Percentiles rank a stretch among this genome's conserved stretches.
These are phyloP conservation scores for Arctium lappa DNA, from an alignment of 129 eudicot species.

Conservation along the genomic window DNA sequence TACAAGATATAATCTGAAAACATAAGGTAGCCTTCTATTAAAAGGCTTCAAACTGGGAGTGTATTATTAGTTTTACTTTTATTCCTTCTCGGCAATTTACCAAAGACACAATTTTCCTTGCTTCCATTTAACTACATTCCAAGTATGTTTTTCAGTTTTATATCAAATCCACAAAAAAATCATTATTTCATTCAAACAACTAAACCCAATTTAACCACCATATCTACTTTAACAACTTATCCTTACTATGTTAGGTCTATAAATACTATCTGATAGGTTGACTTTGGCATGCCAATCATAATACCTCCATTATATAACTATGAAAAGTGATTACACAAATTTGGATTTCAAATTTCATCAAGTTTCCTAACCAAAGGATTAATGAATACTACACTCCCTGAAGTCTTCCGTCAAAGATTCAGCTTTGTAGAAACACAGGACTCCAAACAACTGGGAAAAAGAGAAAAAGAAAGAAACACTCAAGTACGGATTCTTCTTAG, in stretches of 20 bases:
- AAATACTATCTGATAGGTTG: not conserved
- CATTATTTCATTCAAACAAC: not conserved
- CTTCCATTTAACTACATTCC: not conserved
- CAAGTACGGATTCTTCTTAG: not conserved
- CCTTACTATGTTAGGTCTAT: not conserved
- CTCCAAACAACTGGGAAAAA: not conserved
- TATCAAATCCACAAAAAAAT: not conserved
- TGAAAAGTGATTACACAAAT: not conserved
- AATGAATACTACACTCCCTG: not conserved
- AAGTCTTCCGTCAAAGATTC: not conserved
- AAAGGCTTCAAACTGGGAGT: not conserved
- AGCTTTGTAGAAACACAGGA: not conserved
- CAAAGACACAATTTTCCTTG: not conserved
- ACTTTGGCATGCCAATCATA: not conserved
- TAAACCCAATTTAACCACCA: not conserved
- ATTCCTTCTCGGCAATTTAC: not conserved
- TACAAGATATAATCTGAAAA: not conserved
- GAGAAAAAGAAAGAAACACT: not conserved
- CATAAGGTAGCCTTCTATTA: not conserved
- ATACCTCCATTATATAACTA: not conserved
- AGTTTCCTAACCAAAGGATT: not conserved
- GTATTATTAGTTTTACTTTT: not conserved
- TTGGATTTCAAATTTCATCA: not conserved
- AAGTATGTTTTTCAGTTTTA: not conserved
- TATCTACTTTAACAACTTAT: constrained; percentile 3